Conservation (phyloP, 1,284 basidiomycete genomes). For the Ganoderma resinaceum region DNA sequence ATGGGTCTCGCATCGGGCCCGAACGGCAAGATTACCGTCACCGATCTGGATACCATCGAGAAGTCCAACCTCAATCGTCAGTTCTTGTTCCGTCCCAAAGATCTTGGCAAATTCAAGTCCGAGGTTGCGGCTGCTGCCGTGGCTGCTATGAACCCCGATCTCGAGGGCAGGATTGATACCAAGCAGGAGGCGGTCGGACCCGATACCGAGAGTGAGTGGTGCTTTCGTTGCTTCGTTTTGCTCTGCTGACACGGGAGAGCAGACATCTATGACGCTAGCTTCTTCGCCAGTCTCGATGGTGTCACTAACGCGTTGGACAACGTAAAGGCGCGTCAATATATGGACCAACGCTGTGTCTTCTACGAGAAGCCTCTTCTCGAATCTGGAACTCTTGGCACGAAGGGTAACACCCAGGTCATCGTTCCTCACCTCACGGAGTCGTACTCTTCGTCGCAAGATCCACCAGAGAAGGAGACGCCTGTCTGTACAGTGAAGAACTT, state of each 20-base stretch:
- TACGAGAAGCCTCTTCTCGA: slow-evolving; percentile 97
- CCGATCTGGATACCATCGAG: slow-evolving; percentile 99
- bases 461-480: slow-evolving; percentile 97
- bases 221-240: background rate
- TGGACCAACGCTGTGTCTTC: slow-evolving; percentile 99
- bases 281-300: slow-evolving; percentile 90
- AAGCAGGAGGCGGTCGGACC: slow-evolving; percentile 96
- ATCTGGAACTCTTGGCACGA: slow-evolving; percentile 98
- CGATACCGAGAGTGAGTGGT: slow-evolving; percentile 85
- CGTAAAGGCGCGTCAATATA: slow-evolving; percentile 94
- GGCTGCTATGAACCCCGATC: slow-evolving; percentile 94
- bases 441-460: slow-evolving; percentile 98
- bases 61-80: slow-evolving; percentile 99
- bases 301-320: slow-evolving; percentile 99
- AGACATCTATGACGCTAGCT: slow-evolving; percentile 91
- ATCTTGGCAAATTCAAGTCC: slow-evolving; percentile 97
- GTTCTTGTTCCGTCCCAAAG: slow-evolving; percentile 97
- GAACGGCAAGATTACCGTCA: slow-evolving; percentile 90
- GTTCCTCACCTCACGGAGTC: slow-evolving; percentile 97
- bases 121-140: slow-evolving; percentile 95
- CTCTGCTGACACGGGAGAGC: slow-evolving; percentile 11
- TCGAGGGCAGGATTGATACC: slow-evolving; percentile 88
- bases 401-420: slow-evolving; percentile 98
- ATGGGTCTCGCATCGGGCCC: slow-evolving; percentile 92
- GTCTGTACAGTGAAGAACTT: slow-evolving; percentile 99